Conservation (phyloP, 495 filamentous ascomycete species). For the Hyaloscypha variabilis region DNA sequence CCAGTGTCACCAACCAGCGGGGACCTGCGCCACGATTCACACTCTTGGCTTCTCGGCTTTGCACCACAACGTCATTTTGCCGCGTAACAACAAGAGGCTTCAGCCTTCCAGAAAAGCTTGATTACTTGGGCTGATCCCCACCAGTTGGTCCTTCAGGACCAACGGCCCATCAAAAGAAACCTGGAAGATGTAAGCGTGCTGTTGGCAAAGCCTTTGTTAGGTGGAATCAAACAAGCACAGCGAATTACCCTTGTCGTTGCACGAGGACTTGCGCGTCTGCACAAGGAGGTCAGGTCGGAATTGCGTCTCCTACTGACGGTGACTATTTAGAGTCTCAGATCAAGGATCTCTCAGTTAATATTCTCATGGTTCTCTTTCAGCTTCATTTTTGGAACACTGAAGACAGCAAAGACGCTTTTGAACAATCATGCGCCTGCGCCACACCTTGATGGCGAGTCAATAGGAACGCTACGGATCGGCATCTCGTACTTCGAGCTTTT, state of each 20-base stretch:
- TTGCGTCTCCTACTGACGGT: neutral
- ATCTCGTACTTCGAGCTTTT: neutral
- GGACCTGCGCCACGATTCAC: neutral
- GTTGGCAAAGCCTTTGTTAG: too few relatives aligned
- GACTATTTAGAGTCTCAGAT: neutral
- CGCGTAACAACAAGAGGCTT: neutral
- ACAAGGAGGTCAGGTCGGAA: neutral
- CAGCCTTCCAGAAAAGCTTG: neutral
- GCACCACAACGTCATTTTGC: neutral
- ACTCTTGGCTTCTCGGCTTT: neutral
- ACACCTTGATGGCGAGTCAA: neutral
- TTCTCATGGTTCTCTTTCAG: neutral
- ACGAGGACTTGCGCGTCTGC: neutral
- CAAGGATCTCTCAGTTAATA: neutral
- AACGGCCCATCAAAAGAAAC: neutral
- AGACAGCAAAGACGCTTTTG: neutral
- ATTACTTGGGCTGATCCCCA: neutral
- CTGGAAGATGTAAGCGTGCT: neutral
- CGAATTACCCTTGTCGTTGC: neutral
- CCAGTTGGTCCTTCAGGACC: neutral
- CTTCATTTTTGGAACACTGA: constrained; percentile 3
- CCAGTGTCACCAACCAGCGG: neutral
- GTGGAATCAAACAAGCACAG: neutral
- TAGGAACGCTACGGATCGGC: neutral
- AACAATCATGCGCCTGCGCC: neutral